phyloP scores from a whole-genome alignment of 345 rosid species.

The Eucalyptus sideroxylon region DNA sequence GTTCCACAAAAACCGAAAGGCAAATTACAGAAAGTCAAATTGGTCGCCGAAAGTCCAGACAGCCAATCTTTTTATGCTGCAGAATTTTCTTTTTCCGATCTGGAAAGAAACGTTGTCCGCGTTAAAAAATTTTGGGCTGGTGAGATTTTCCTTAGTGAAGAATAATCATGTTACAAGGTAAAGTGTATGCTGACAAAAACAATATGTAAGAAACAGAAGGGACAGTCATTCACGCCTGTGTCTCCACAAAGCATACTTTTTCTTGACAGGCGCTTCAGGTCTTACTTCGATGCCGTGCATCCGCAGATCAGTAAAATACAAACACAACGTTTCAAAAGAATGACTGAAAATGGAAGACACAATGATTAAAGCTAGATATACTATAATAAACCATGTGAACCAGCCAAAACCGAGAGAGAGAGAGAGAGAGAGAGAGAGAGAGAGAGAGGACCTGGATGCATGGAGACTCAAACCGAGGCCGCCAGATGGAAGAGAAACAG shows the following conservation, averaged over 20 bases:
- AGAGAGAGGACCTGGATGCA: constrained; percentile 40
- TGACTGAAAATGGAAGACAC: neutral
- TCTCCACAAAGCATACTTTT: constrained; percentile 15
- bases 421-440: neutral
- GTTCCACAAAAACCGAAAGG: neutral
- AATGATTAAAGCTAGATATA: neutral
- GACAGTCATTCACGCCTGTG: constrained; percentile 19
- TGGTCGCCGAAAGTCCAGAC: neutral
- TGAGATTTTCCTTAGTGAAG: neutral
- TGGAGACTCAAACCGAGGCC: constrained; percentile 75
- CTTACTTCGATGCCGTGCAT: neutral
- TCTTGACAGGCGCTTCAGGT: neutral
- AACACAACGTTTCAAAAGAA: neutral
- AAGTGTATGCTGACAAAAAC: constrained; percentile 11
- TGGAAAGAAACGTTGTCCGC: neutral
- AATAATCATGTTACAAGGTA: neutral
- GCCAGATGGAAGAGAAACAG: constrained; percentile 74
- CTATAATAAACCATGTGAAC: neutral
- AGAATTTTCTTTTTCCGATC: neutral
- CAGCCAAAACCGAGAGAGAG: neutral
- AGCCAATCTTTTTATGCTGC: neutral
- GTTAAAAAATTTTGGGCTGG: neutral
- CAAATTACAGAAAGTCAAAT: neutral
- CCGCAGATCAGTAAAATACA: neutral
- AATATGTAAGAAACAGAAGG: constrained; percentile 7